Evolutionary conservation across 1,284 basidiomycete genomes (phyloP).

Genomic region (Heimioporus retisporus): DNA sequence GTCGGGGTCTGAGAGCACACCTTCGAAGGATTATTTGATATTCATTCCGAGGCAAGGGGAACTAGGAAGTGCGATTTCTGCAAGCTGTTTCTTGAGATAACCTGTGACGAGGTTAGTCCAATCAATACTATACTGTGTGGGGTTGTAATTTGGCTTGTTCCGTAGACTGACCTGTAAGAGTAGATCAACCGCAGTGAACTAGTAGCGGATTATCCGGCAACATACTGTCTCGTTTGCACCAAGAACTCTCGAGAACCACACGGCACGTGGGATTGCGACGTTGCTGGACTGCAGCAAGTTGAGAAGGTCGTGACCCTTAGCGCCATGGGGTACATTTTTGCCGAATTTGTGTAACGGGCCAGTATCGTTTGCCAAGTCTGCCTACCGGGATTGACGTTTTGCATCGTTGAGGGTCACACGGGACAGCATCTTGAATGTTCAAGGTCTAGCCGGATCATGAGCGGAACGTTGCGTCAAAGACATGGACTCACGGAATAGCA

Average conservation of each 20-base stretch:
- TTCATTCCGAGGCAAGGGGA: slow-evolving; percentile 79
- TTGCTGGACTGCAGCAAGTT: slow-evolving; percentile 87
- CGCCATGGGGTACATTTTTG: slow-evolving; percentile 93
- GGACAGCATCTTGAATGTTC: slow-evolving; percentile 86
- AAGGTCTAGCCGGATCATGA: slow-evolving; percentile 57
- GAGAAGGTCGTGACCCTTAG: slow-evolving; percentile 92
- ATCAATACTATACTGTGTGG: slow-evolving; percentile 89
- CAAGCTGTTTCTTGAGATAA: slow-evolving; percentile 93
- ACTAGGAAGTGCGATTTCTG: slow-evolving; percentile 86
- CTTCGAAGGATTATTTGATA: slow-evolving; percentile 84
- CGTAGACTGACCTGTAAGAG: slow-evolving; percentile 69
- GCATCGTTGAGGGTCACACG: slow-evolving; percentile 93
- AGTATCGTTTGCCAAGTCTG: slow-evolving; percentile 90
- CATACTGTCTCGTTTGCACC: slow-evolving; percentile 94
- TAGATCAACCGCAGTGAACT: neutral
- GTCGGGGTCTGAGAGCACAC: slow-evolving; percentile 77
- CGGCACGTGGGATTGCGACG: slow-evolving; percentile 88
- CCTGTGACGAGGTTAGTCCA: slow-evolving; percentile 90
- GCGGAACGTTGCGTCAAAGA: slow-evolving; percentile 5
- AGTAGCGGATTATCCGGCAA: neutral
- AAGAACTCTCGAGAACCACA: slow-evolving; percentile 96
- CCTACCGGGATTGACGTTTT: slow-evolving; percentile 91
- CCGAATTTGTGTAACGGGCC: slow-evolving; percentile 92
- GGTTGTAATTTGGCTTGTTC: slow-evolving; percentile 80
- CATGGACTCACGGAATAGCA: slow-evolving; percentile 66